Base-by-base conservation (phyloP, 768 basidiomycete genomes). In the Saitozyma sp. region DNA sequence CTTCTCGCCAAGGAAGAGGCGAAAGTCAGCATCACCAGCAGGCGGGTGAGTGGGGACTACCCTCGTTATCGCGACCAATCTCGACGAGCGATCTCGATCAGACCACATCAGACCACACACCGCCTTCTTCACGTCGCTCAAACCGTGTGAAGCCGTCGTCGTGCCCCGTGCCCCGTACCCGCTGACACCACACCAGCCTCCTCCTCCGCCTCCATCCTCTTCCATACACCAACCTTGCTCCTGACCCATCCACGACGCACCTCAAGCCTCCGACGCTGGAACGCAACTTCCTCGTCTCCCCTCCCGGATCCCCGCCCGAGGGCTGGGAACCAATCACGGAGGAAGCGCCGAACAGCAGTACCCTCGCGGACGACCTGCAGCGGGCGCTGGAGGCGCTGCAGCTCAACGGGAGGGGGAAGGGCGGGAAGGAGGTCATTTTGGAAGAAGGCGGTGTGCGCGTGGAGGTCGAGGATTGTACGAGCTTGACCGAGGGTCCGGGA, bases 271-370 rank as follows among this genome's bases (percentile, higher is more conserved):
- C 95, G 0, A 80, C 84, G 0, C 68, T 87, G 45, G 89, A 93
- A 70, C 92, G 92, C 80, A 98, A 98, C 81, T 98, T 97, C 81
- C 84, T 99, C 52, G 94, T 99, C 66, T 98, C 96, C 0, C 96
- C 96, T 0, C 96, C 96, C 4, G 96, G 96, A 6, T 96, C 93
- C 0, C 96, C 96, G 0, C 96, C 96, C 0, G 87, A 94, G 1
- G 96, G 94, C 3, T 99, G 96, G 96, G 92, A 96, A 74, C 92
- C 85, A 20, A 85, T 93, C 60, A 82, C 82, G 54, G 95, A 98
- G 79, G 92, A 94, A 8, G 91, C 92, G 16, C 95, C 95, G 0
- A 97, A 97, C 74, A 76, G 82, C 3, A 80, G 84, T 2, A 88
- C 92, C 6, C 85, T 96, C 29, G 95, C 95, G 0, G 87, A 89